Conservation (phyloP, 2,329 filamentous ascomycete genomes). For the Talaromyces sp. region DNA sequence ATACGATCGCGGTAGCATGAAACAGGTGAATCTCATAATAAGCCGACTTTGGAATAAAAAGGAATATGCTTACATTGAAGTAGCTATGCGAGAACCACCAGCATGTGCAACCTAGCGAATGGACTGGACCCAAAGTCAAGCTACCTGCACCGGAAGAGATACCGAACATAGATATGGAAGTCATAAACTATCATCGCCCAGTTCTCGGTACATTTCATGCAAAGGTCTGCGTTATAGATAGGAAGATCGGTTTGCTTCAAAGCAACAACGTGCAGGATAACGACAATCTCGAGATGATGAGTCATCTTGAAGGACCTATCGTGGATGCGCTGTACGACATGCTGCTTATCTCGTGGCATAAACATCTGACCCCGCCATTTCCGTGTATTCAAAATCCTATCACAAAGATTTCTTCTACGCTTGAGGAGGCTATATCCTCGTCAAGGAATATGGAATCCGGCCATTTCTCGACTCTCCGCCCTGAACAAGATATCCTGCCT, state of each 20-base stretch:
- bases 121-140: slow-evolving; percentile 53
- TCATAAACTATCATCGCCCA: slow-evolving; percentile 67
- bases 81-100: slow-evolving; percentile 60
- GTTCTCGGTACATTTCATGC: slow-evolving; percentile 70
- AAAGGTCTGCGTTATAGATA: slow-evolving; percentile 74
- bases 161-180: slow-evolving; percentile 66
- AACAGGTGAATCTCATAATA: slow-evolving; percentile 45
- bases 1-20: slow-evolving; percentile 66
- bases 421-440: neutral
- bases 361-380: slow-evolving; percentile 55
- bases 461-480: neutral
- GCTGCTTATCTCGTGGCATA: slow-evolving; percentile 68
- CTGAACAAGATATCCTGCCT: slow-evolving; percentile 30
- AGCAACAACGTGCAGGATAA: slow-evolving; percentile 77
- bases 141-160: slow-evolving; percentile 63
- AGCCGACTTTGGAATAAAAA: neutral
- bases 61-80: neutral
- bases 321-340: slow-evolving; percentile 73
- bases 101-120: slow-evolving; percentile 54
- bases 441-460: neutral
- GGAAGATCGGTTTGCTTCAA: slow-evolving; percentile 64
- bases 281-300: slow-evolving; percentile 77
- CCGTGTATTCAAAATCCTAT: slow-evolving; percentile 54
- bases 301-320: slow-evolving; percentile 69
- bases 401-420: slow-evolving; percentile 13